A percentile compares a stretch with the other conserved stretches of the same genome.
These are phyloP conservation scores for Scortechinia acanthostroma DNA, from an alignment of 2,329 filamentous ascomycete genomes.

Conservation along the genomic window DNA sequence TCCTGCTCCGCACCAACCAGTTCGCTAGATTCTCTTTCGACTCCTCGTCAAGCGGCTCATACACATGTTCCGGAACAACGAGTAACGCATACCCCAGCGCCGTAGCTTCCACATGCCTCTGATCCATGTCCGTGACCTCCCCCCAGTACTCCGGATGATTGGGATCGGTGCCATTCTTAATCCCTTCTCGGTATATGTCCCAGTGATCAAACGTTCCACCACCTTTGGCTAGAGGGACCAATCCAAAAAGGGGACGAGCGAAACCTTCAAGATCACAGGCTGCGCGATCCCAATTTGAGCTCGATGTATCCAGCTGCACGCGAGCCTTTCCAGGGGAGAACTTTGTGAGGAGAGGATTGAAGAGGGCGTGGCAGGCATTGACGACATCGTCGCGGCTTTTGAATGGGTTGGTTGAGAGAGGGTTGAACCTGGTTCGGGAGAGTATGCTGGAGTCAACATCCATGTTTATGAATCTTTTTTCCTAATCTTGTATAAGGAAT, in stretches of 20 bases:
- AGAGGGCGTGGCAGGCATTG: constrained; percentile 3
- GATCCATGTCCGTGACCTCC: constrained; percentile 31
- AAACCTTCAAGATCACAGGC: constrained; percentile 7
- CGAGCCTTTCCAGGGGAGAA: constrained; percentile 4
- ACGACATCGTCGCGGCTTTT: constrained; percentile 4
- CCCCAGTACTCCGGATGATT: constrained; percentile 35
- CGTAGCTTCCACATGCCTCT: constrained; percentile 45
- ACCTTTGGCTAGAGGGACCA: no score
- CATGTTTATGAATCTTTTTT: no score
- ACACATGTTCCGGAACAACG: constrained; percentile 27
- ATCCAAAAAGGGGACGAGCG: constrained; percentile 7
- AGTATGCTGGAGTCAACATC: no score
- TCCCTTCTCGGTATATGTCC: no score
- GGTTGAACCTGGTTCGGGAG: no score
- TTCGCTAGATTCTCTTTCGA: constrained; percentile 22
- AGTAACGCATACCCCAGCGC: constrained; percentile 38
- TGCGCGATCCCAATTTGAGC: constrained; percentile 6
- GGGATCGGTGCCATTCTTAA: constrained; percentile 22
- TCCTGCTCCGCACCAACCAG: constrained; percentile 33
- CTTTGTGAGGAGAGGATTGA: constrained; percentile 4
- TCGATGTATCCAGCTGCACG: constrained; percentile 4
- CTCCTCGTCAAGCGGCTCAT: constrained; percentile 13
- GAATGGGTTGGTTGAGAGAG: no score
- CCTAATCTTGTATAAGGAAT: no score
- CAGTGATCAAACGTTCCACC: no score